Base-by-base conservation (phyloP, 2,329 filamentous ascomycete species). In the Ramularia endophylla region DNA sequence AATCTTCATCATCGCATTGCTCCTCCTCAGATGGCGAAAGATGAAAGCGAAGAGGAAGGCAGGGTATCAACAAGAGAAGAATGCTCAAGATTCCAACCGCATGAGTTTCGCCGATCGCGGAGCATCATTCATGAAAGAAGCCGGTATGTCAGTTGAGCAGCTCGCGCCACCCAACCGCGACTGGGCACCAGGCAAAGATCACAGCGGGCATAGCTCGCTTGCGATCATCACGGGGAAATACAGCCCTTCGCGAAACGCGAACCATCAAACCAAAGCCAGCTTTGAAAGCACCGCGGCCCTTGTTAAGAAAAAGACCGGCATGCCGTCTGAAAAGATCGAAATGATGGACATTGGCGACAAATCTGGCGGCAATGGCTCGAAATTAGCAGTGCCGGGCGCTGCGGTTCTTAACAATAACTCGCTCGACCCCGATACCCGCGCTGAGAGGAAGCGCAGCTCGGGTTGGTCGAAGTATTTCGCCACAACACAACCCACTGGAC, bases 1-100 rank as follows among this genome's bases (percentile, higher is more conserved):
- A 1, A 59, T 95, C 5, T 68, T 94, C n/a, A 72, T 85, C 18
- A 61, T 85, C 1, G 60, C 87, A n/a, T 72, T 95, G 15, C 69
- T 92, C 37, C 70, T 84, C 19, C 65, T 88, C 17, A 74, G 77
- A 57, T 77, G 75, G 56, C 72, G 75, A 51, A 74, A 73, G 44
- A 72, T 75, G 52, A 79, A 76, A 59, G 73, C 74, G 53, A 75
- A 70, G 40, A 65, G 69, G 37, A 72, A 73, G 67, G 51, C 48
- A n/a, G 54, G 51, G n/a, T 52, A 55, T 33, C 30, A 55, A n/a
- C 72, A 67, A 47, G 65, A 78, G 52, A 66, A 65, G 54, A 43
- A 55, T 8, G 41, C 30, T 13, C 41, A 38, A 4, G 40, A 39
- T 7, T 51, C 40, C 19, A 52, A 57, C 20, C 64, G 70, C 15